A percentile compares a stretch with the other conserved stretches of the same genome.
Evolutionary conservation across 192 early-diverging fungal species (phyloP).

Genomic region (Entomortierella lignicola): DNA sequence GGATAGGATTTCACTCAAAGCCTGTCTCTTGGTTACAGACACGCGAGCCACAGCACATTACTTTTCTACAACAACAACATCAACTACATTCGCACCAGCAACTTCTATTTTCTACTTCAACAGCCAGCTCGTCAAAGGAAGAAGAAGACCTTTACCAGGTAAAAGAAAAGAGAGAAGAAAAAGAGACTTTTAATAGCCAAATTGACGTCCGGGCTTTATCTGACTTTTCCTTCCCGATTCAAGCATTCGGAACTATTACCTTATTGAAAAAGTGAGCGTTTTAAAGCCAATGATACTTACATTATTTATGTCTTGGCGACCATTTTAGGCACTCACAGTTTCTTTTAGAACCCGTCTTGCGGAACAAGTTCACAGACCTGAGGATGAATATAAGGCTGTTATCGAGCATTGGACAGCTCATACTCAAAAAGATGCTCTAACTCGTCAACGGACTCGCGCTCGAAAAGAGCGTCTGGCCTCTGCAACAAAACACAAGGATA

Average conservation of each 20-base stretch:
- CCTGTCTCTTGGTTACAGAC: conserved; percentile 17
- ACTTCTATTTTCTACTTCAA: conserved; percentile 18
- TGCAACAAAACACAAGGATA: conserved; percentile 40
- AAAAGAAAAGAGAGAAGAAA: conserved; percentile 19
- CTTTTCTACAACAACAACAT: not conserved
- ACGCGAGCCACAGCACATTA: not conserved
- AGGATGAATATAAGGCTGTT: conserved; percentile 49
- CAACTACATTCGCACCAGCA: not conserved
- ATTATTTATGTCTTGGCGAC: not conserved
- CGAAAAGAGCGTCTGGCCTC: conserved; percentile 35
- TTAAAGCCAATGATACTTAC: no score
- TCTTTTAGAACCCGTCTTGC: conserved; percentile 48
- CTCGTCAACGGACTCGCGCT: conserved; percentile 31
- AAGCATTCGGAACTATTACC: not conserved
- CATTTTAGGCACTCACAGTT: conserved; percentile 33
- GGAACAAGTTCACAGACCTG: conserved; percentile 49
- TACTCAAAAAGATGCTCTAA: conserved; percentile 29
- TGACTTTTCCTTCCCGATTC: not conserved
- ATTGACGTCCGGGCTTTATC: not conserved
- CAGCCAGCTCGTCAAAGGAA: conserved; percentile 17
- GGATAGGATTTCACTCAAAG: conserved; percentile 4
- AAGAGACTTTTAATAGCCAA: not conserved
- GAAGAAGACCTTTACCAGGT: conserved; percentile 53
- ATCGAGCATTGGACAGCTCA: conserved; percentile 52
- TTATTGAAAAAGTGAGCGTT: not conserved